Conservation (phyloP, 345 rosid genomes). For the Eucalyptus virginea region DNA sequence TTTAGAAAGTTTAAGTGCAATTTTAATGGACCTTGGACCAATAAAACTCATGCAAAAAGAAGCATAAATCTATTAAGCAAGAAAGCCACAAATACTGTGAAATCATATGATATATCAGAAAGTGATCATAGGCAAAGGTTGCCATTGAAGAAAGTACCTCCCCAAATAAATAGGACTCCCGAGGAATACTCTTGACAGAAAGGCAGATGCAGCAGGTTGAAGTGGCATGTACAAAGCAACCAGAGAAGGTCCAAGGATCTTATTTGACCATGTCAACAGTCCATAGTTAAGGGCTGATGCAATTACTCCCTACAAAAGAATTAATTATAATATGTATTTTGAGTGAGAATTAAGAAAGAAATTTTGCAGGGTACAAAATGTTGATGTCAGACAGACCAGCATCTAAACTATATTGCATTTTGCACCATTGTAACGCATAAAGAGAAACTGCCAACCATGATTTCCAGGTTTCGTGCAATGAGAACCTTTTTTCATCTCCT, state of each 20-base stretch:
- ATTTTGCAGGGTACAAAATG: neutral
- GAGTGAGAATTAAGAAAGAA: neutral
- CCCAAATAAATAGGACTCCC: conserved; percentile 92
- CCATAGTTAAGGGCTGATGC: conserved; percentile 93
- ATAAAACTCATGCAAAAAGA: neutral
- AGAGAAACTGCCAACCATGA: neutral
- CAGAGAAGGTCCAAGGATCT: conserved; percentile 89
- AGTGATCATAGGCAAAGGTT: neutral
- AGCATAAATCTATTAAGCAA: neutral
- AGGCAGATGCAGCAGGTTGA: conserved; percentile 86
- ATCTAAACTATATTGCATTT: neutral
- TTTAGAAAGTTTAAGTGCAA: neutral
- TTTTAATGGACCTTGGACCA: neutral
- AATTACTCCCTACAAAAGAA: conserved; percentile 47
- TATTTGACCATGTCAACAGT: conserved; percentile 94
- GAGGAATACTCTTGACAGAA: conserved; percentile 78
- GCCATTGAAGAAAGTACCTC: conserved; percentile 34
- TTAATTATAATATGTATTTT: neutral
- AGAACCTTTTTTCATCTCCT: neutral
- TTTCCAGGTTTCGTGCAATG: neutral
- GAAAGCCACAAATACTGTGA: neutral
- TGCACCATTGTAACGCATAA: neutral
- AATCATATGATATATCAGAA: neutral
- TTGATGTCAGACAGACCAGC: neutral
- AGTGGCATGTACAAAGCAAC: conserved; percentile 97